Percentiles rank a stretch among this genome's conserved stretches.
Evolutionary conservation across 306 rosid species (phyloP).

Genomic region (Bauhinia variegata): DNA sequence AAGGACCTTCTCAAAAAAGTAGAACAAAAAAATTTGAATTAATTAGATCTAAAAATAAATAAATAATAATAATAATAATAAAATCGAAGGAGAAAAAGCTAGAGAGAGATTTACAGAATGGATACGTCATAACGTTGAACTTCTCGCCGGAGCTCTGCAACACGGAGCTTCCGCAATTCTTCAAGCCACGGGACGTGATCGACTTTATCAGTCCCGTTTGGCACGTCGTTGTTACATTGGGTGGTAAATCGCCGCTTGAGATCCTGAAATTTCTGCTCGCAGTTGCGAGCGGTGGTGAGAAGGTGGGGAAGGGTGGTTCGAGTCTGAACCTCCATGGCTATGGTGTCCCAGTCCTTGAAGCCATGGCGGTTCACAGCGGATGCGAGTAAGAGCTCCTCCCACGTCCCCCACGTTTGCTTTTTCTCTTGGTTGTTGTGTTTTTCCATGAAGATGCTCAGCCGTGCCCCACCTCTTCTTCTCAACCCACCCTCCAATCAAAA

Average conservation of each 20-base stretch:
- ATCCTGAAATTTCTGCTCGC: slow-evolving; percentile 63
- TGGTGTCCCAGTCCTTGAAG: slow-evolving; percentile 65
- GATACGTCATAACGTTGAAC: slow-evolving; percentile 67
- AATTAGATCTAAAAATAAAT: slow-evolving; percentile 52
- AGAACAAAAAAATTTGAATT: neutral
- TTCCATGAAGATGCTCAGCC: slow-evolving; percentile 35
- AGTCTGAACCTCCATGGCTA: slow-evolving; percentile 67
- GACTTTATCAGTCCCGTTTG: slow-evolving; percentile 35
- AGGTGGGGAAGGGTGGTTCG: slow-evolving; percentile 59
- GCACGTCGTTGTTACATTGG: slow-evolving; percentile 40
- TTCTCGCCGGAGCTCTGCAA: slow-evolving; percentile 73
- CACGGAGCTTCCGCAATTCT: slow-evolving; percentile 66
- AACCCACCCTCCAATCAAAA: too few relatives aligned
- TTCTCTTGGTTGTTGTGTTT: slow-evolving; percentile 31
- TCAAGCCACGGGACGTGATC: slow-evolving; percentile 72
- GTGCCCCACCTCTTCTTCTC: too few relatives aligned
- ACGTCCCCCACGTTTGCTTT: slow-evolving; percentile 61
- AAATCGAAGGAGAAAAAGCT: neutral
- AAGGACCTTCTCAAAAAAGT: slow-evolving; percentile 50
- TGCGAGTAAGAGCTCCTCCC: slow-evolving; percentile 77
- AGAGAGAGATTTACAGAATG: slow-evolving; percentile 53
- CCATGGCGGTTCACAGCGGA: slow-evolving; percentile 83
- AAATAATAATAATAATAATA: too few relatives aligned
- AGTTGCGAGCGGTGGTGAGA: slow-evolving; percentile 61
- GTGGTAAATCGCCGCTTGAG: slow-evolving; percentile 63